Evolutionary conservation across 176 grass and related monocot species (phyloP).

Genomic region (Hyparrhenia diplandra): DNA sequence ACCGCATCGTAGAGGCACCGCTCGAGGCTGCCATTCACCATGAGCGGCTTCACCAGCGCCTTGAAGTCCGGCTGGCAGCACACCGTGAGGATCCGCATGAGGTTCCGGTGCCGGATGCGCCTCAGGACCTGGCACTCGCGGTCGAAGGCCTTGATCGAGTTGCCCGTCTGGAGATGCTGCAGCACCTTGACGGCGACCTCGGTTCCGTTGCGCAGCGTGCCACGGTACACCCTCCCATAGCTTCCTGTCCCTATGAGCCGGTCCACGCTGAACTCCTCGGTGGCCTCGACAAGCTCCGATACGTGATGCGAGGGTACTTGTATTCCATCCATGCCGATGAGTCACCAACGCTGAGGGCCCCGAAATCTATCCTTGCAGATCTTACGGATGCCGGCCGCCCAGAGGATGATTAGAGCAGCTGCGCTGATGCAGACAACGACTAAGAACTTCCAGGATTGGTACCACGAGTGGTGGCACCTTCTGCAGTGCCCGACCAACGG

Average conservation of each 20-base stretch:
- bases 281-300: slow-evolving; percentile 72
- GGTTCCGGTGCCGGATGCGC: slow-evolving; percentile 82
- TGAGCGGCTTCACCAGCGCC: slow-evolving; percentile 81
- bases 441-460: too few species aligned
- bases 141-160: slow-evolving; percentile 80
- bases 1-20: slow-evolving; percentile 58
- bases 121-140: slow-evolving; percentile 88
- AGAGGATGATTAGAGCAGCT: too few species aligned
- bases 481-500: too few species aligned
- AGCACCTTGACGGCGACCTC: slow-evolving; percentile 86
- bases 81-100: too few species aligned
- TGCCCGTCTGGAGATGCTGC: slow-evolving; percentile 59
- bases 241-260: slow-evolving; percentile 68
- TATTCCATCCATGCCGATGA: slow-evolving; percentile 52
- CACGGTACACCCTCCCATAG: slow-evolving; percentile 74
- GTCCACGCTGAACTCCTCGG: slow-evolving; percentile 51
- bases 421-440: too few species aligned
- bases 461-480: too few species aligned
- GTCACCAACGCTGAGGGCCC: background rate
- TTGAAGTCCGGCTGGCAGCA: too few species aligned
- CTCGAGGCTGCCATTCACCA: slow-evolving; percentile 90
- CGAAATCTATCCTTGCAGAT: slow-evolving; percentile 29
- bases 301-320: slow-evolving; percentile 75
- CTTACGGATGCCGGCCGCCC: background rate
- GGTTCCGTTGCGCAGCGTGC: slow-evolving; percentile 56